phyloP scores from a whole-genome alignment of 495 filamentous ascomycete species.

The Xylaria grammica region DNA sequence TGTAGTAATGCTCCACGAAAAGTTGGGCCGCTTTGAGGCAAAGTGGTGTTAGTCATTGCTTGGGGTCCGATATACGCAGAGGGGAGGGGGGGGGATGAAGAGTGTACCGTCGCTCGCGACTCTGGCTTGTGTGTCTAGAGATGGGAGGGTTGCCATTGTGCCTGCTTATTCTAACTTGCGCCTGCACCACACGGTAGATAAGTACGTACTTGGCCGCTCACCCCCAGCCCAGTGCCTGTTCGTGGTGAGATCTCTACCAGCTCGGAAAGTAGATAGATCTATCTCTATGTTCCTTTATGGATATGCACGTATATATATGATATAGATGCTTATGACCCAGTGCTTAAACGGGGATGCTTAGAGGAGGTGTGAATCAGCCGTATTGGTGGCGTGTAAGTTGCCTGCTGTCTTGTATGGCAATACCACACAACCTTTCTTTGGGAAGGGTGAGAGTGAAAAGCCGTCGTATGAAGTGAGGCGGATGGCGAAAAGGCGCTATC shows the following conservation, averaged over 20 bases:
- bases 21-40: constrained; percentile 40
- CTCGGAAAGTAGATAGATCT: too few relatives aligned
- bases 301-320: not conserved
- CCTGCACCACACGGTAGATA: not conserved
- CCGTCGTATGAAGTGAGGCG: too few relatives aligned
- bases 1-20: constrained; percentile 52
- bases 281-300: not conserved
- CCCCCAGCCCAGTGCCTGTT: not conserved
- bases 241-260: not conserved
- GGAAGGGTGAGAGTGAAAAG: not conserved
- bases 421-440: not conserved
- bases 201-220: not conserved
- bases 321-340: too few relatives aligned
- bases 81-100: not conserved
- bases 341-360: not conserved
- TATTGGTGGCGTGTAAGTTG: constrained; percentile 4
- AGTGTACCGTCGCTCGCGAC: constrained; percentile 34
- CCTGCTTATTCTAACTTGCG: not conserved
- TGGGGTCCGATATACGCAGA: not conserved
- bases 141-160: constrained; percentile 30
- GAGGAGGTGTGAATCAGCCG: not conserved
- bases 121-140: constrained; percentile 29
- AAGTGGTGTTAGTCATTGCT: not conserved
- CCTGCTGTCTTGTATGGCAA: not conserved
- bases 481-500: too few relatives aligned